Base-by-base conservation (phyloP, 2,329 filamentous ascomycete genomes). In the Periglandula ipomoeae region DNA sequence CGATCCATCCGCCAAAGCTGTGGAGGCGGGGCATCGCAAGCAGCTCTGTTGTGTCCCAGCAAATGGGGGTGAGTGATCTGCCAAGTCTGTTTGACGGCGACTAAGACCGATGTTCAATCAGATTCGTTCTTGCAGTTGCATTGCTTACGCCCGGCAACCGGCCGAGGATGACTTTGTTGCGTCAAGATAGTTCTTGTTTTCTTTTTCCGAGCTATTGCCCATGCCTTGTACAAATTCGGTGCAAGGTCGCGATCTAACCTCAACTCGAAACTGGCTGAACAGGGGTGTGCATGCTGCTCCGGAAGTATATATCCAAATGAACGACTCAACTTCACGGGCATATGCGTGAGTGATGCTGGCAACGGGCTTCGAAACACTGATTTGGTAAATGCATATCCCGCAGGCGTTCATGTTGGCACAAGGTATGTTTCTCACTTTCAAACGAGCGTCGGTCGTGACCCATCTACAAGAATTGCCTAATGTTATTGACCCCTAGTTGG, bases 221-320 rank as follows among this genome's bases (percentile, higher is more conserved):
- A n/a, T n/a, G n/a, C n/a, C n/a, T n/a, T n/a, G n/a, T n/a, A n/a
- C n/a, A n/a, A n/a, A n/a, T n/a, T n/a, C n/a, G n/a, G n/a, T n/a
- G n/a, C n/a, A n/a, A n/a, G n/a, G n/a, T n/a, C n/a, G n/a, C n/a
- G n/a, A n/a, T n/a, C n/a, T n/a, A n/a, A n/a, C n/a, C n/a, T n/a
- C n/a, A n/a, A n/a, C n/a, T n/a, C n/a, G n/a, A n/a, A n/a, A n/a
- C n/a, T n/a, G n/a, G n/a, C n/a, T 93, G 50, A 90, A 86, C 0
- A 85, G 84, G 1, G 87, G 87, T 53, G 74, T 79, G 72, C 69
- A 24, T 66, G 72, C 41, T 78, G 75, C 58, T 65, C 67, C 0
- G 75, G 74, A n/a, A 70, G 65, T 51, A 67, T 74, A 26, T 56
- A 62, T 0, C 57, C 65, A 7, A 61, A 73, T 7, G 43, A 59